Percentiles rank a stretch among this genome's conserved stretches.
Evolutionary conservation across 345 rosid genomes (phyloP).

Genomic region (Rhodomyrtus tomentosa): DNA sequence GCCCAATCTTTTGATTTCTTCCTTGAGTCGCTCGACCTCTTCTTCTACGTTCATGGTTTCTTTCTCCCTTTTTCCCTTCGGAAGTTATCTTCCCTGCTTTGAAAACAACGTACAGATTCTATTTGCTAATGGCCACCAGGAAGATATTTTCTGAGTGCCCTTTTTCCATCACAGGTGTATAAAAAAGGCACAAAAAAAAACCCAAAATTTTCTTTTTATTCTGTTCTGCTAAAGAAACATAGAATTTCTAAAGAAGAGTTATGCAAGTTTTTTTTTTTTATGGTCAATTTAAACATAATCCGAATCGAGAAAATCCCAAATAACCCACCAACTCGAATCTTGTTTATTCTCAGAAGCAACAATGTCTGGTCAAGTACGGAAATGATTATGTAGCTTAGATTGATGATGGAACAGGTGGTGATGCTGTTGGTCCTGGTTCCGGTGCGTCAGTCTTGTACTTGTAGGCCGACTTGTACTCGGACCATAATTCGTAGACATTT

Average conservation of each 20-base stretch:
- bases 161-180: not conserved
- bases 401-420: not conserved
- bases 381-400: not conserved
- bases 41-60: slow-evolving; percentile 77
- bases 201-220: not conserved
- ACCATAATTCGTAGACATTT: not conserved
- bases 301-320: not conserved
- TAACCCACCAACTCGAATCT: not conserved
- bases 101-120: not conserved
- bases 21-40: slow-evolving; percentile 71
- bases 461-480: not conserved
- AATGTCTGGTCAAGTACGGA: not conserved
- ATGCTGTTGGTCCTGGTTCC: not conserved
- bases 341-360: not conserved
- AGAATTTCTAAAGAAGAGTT: not conserved
- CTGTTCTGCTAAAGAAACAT: not conserved
- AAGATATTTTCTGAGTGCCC: not conserved
- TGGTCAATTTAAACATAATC: not conserved
- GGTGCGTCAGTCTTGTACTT: not conserved
- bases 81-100: not conserved
- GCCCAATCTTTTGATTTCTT: slow-evolving; percentile 81
- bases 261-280: too few relatives aligned
- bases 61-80: not conserved
- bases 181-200: not conserved
- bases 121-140: not conserved